Evolutionary conservation across 2,329 filamentous ascomycete species (phyloP).

Genomic region (Corniculantispora saksenae): DNA sequence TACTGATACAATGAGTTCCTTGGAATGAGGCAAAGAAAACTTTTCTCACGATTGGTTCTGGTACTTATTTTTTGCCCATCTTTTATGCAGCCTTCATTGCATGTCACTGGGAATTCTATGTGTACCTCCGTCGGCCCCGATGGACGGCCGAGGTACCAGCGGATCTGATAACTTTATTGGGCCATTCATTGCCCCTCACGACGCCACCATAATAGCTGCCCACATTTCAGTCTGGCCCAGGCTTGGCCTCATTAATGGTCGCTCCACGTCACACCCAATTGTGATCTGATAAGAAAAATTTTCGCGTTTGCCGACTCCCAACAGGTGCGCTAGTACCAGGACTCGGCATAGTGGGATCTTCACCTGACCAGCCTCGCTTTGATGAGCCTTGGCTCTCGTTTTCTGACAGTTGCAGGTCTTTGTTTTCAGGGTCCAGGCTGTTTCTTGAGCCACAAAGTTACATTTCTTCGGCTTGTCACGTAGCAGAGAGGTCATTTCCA

Average conservation of each 20-base stretch:
- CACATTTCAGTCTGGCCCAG: neutral
- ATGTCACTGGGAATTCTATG: neutral
- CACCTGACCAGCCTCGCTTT: neutral
- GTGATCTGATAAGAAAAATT: conserved; percentile 19
- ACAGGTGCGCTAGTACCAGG: neutral
- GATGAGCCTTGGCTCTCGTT: neutral
- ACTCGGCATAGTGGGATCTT: neutral
- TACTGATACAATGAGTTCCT: too few relatives aligned
- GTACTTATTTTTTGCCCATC: too few relatives aligned
- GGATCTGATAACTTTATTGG: conserved; percentile 41
- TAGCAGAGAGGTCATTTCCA: too few relatives aligned
- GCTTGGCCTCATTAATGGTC: neutral
- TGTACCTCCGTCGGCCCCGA: neutral
- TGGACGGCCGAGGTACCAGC: conserved; percentile 20
- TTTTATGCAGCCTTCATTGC: neutral
- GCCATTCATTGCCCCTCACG: neutral
- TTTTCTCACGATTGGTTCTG: too few relatives aligned
- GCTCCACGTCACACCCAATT: neutral
- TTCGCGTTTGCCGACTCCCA: neutral
- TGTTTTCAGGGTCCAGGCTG: too few relatives aligned
- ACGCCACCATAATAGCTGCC: neutral
- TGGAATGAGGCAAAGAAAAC: too few relatives aligned
- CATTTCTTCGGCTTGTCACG: neutral
- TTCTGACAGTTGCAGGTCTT: too few relatives aligned
- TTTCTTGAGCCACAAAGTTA: neutral